These are phyloP conservation scores for Diaporthe sp. DNA, from an alignment of 2,329 filamentous ascomycete genomes.

Conservation along the genomic window DNA sequence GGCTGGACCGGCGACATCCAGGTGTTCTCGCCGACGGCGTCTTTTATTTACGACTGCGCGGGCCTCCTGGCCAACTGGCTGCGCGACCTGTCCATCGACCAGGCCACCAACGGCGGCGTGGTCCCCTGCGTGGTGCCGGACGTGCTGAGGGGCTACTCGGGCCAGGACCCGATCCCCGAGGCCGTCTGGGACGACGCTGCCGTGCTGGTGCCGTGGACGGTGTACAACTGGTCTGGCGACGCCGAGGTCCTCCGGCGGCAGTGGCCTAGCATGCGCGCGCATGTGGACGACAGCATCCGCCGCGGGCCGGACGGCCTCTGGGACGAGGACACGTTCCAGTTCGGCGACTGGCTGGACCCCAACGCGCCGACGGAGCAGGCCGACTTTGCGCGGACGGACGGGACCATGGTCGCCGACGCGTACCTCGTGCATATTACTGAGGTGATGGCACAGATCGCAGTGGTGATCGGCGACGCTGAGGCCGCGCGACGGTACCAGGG, in stretches of 20 bases:
- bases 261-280: conserved; percentile 47
- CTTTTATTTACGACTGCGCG: conserved; percentile 65
- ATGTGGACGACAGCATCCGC: conserved; percentile 46
- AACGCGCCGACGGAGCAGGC: conserved; percentile 51
- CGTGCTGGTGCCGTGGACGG: conserved; percentile 47
- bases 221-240: conserved; percentile 49
- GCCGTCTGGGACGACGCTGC: conserved; percentile 51
- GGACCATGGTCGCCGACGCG: conserved; percentile 52
- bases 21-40: conserved; percentile 63
- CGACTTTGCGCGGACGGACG: conserved; percentile 48
- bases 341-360: conserved; percentile 58
- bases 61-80: conserved; percentile 65
- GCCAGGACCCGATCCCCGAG: conserved; percentile 42
- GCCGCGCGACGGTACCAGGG: conserved; percentile 42
- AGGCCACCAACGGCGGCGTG: conserved; percentile 49
- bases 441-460: conserved; percentile 45
- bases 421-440: conserved; percentile 53
- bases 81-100: conserved; percentile 55
- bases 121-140: conserved; percentile 49
- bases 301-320: conserved; percentile 49
- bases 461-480: conserved; percentile 41
- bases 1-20: conserved; percentile 67
- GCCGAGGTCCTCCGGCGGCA: conserved; percentile 45
- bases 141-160: conserved; percentile 44
- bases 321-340: conserved; percentile 48